Percentiles rank a stretch among this genome's conserved stretches.
These are phyloP conservation scores for Komagataella kurtzmanii DNA, from an alignment of 805 yeast species.

Conservation along the genomic window DNA sequence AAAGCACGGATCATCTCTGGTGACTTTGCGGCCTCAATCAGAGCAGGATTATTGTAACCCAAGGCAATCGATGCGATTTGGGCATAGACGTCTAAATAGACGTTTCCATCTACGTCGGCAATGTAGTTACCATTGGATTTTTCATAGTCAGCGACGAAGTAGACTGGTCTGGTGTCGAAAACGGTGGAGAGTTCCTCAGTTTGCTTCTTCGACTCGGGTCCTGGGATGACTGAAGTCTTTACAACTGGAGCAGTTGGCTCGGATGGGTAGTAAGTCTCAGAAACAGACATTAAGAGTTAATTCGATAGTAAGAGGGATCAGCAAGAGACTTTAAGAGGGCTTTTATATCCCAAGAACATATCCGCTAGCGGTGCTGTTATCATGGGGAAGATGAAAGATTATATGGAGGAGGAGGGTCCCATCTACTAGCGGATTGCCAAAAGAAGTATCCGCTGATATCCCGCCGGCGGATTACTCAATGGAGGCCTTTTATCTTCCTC, in stretches of 20 bases:
- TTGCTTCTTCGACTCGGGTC: conserved; percentile 26
- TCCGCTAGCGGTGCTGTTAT: neutral
- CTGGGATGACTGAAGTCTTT: conserved; percentile 28
- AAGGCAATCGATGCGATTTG: conserved; percentile 61
- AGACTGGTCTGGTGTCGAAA: conserved; percentile 49
- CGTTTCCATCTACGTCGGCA: conserved; percentile 53
- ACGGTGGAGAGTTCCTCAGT: conserved; percentile 28
- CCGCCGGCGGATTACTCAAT: neutral
- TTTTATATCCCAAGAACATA: neutral
- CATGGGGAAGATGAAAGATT: neutral
- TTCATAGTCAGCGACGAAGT: conserved; percentile 50
- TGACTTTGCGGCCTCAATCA: conserved; percentile 41
- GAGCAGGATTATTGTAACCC: conserved; percentile 59
- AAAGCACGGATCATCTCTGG: conserved; percentile 51
- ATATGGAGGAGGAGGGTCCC: neutral
- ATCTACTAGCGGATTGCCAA: neutral
- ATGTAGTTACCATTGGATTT: conserved; percentile 55
- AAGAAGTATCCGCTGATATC: neutral
- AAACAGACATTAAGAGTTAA: conserved; percentile 9
- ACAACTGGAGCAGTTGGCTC: conserved; percentile 36
- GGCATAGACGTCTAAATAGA: conserved; percentile 50
- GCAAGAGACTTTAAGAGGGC: neutral
- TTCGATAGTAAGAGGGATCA: neutral
- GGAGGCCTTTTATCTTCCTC: neutral
- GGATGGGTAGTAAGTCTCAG: conserved; percentile 23